These are phyloP conservation scores for Colletotrichum coccodes DNA, from an alignment of 2,329 filamentous ascomycete genomes.

Conservation along the genomic window DNA sequence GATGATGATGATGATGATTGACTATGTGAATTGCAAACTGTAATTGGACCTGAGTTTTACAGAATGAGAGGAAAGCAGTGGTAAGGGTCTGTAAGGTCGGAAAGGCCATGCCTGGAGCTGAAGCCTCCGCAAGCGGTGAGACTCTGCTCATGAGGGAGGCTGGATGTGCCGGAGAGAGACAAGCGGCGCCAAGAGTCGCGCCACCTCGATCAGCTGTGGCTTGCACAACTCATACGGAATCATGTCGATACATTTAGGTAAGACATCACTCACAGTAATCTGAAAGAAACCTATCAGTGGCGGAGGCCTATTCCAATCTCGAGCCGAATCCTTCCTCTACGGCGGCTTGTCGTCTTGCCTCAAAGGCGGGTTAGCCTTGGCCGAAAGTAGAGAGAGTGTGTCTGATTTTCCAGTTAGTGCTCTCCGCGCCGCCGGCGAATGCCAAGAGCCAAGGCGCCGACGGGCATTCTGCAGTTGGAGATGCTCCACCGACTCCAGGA, in stretches of 20 bases:
- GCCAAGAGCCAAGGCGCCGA: background rate
- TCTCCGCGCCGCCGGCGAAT: background rate
- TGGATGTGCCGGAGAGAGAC: background rate
- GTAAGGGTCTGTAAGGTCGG: background rate
- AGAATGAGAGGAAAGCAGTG: background rate
- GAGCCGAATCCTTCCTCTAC: background rate
- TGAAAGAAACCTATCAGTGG: background rate
- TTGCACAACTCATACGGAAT: background rate
- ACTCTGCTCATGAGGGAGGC: background rate
- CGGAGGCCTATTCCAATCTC: background rate
- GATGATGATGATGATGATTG: background rate
- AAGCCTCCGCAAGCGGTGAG: background rate
- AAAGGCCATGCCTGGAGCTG: background rate
- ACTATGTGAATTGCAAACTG: background rate
- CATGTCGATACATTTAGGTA: background rate
- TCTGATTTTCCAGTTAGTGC: background rate
- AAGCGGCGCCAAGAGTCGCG: background rate
- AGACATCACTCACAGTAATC: too few relatives aligned
- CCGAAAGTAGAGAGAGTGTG: background rate
- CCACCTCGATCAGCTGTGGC: background rate
- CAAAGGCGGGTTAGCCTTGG: background rate
- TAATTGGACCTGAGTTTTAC: background rate
- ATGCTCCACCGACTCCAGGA: background rate
- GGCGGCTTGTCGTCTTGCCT: background rate
- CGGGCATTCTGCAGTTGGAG: background rate